Evolutionary conservation across 495 filamentous ascomycete genomes (phyloP), one percentile per base, ranked within the genome.

Genomic region (Aspergillus saccharolyticus): DNA sequence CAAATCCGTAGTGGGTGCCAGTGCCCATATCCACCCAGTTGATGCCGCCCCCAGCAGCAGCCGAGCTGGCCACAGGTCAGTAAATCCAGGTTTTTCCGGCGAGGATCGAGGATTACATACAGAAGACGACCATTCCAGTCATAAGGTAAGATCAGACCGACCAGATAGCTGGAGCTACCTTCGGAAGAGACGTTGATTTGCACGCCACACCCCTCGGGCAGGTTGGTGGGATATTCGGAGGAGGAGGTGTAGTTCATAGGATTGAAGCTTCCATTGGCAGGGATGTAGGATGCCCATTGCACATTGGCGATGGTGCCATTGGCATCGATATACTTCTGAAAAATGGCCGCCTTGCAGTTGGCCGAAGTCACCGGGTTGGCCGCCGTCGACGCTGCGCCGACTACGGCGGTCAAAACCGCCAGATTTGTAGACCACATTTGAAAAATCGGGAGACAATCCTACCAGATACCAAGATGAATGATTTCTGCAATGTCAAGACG

Each of bases 11-110:
- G 1, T 67, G 60, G 0, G 62, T 66, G 6, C 73, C 74, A 1
- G 68, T 67, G 6, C 69, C 78, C 75, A 82, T 80, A 55, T 83
- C 79, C 17, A 74, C 61, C 74, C 74, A 81, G 56, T 80, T 80
- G 60, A 82, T 78, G 0, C 80, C 80, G 14, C 80, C 78, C 10
- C 70, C 74, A 54, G 78, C 81, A 0, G 76, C 80, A 24, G 78
- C 76, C 59, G 81, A 81, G 0, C 80, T 81, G 7, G 7, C 1
- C 4, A 4, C 17, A 46, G 3, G 44, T 46, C 20, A 46, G 44
- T 46, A 10, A 28, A 28, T 28, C 25, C 25, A 28, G 9, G 9
- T n/a, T 44, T 14, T 44, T 14, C 15, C 15, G 43, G 15, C 5
- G 44, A 28, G 3, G 25, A 28, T 28, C 8, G 7, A 10, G 17